A percentile compares a stretch with the other conserved stretches of the same genome.
phyloP scores from a whole-genome alignment of 441 rosid species.

The Gossypium lobatum region DNA sequence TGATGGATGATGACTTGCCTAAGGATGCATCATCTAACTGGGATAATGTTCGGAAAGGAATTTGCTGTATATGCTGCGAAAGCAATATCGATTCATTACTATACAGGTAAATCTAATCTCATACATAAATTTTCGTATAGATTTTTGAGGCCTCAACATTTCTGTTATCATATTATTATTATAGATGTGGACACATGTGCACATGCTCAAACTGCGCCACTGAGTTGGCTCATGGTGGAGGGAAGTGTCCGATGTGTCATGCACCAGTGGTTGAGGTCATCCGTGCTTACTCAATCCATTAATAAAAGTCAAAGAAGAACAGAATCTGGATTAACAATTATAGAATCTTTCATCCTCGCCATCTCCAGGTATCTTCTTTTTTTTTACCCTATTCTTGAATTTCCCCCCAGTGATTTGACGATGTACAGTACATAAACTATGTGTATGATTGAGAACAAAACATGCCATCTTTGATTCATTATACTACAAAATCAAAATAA shows the following conservation, averaged over 20 bases:
- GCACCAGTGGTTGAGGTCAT: constrained; percentile 85
- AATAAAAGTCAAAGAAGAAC: constrained; percentile 12
- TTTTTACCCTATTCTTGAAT: neutral
- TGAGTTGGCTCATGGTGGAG: constrained; percentile 61
- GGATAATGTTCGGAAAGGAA: constrained; percentile 79
- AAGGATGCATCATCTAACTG: constrained; percentile 53
- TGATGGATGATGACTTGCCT: constrained; percentile 25
- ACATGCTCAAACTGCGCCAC: constrained; percentile 76
- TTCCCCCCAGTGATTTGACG: neutral
- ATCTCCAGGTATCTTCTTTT: constrained; percentile 1
- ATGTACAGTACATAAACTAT: constrained; percentile 11
- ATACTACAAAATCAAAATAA: constrained; percentile 23
- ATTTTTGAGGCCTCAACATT: neutral
- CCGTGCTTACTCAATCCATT: constrained; percentile 70
- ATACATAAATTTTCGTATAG: neutral
- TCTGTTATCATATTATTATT: neutral
- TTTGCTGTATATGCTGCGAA: constrained; percentile 69
- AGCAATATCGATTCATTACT: constrained; percentile 67
- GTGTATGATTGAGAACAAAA: constrained; percentile 28
- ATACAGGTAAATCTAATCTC: constrained; percentile 54
- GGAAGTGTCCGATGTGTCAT: constrained; percentile 90
- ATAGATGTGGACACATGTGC: constrained; percentile 98
- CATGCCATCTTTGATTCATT: constrained; percentile 3
- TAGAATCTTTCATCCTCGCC: constrained; percentile 7
- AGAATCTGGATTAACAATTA: constrained; percentile 15